phyloP scores from a whole-genome alignment of 2,329 filamentous ascomycete species.

The Ophiosphaerella korrae region DNA sequence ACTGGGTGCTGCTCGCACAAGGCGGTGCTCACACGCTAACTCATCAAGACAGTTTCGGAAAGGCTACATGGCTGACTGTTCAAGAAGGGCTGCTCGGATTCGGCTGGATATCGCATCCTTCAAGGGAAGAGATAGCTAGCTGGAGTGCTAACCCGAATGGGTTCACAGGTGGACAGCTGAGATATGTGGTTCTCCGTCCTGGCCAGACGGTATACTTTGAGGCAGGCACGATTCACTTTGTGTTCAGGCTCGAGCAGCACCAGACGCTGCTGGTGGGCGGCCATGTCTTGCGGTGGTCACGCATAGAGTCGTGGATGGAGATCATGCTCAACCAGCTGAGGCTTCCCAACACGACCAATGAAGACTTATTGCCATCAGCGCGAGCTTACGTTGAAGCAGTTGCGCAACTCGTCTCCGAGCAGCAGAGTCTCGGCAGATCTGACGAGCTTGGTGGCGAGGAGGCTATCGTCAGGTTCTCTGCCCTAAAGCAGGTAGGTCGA shows the following conservation, averaged over 20 bases:
- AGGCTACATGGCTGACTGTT: conserved; percentile 18
- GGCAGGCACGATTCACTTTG: too few species aligned
- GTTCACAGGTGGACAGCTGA: conserved; percentile 11
- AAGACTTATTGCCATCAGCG: conserved; percentile 9
- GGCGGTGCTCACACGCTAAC: conserved; percentile 16
- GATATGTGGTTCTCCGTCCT: conserved; percentile 15
- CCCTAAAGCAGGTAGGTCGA: conserved; percentile 14
- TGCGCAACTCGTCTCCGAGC: conserved; percentile 12
- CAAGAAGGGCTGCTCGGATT: conserved; percentile 16
- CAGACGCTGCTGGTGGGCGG: conserved; percentile 16
- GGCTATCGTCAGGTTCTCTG: conserved; percentile 12
- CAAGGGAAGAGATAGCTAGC: conserved; percentile 9
- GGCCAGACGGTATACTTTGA: conserved; percentile 11
- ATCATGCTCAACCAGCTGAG: conserved; percentile 16
- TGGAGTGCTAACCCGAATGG: conserved; percentile 10
- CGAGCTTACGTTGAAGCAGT: conserved; percentile 15
- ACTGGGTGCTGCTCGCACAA: conserved; percentile 19
- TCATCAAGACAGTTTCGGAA: conserved; percentile 17
- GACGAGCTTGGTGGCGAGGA: conserved; percentile 14
- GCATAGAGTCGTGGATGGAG: conserved; percentile 14
- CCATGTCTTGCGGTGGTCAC: conserved; percentile 16
- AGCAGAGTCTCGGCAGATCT: conserved; percentile 2
- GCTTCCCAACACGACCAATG: conserved; percentile 15
- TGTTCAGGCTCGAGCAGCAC: neutral
- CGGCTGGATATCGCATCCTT: conserved; percentile 13